Evolutionary conservation across 345 rosid species (phyloP), one percentile per base, ranked within the genome.

Genomic region (Corchorus capsularis): DNA sequence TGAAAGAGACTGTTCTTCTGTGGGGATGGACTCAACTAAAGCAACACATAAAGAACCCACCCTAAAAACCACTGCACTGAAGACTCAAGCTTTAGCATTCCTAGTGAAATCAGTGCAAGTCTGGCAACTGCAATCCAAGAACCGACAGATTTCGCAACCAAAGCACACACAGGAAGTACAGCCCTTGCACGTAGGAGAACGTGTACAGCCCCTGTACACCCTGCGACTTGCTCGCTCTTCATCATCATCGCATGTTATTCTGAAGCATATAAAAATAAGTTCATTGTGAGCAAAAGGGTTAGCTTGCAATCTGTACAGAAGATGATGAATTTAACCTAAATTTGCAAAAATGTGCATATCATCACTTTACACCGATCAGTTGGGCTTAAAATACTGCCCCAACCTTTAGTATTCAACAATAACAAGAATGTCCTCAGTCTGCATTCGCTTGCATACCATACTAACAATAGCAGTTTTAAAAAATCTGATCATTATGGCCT

Each of bases 151-250:
- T 35, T 87, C 90, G 71, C 99, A 92, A 56, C 99, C 99, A 22
- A 93, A 93, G 86, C 99, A 96, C 39, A 96, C 98, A 50, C 98
- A 96, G 49, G 98, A 91, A 41, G 98, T 96, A 88, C 99, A 96
- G 4, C 99, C 98, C 79, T 90, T 89, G 86, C 99, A 96, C 10
- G 97, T 85, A 6, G 91, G 91, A 20, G 97, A 87, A 17, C 94
- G 88, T 69, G 77, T 77, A 83, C 99, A 96, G 20, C 99, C 97
- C 81, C 94, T 82, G 78, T 92, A 96, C 9, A 88, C 94, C 84
- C 90, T 91, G 66, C 99, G 88, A 72, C 97, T 93, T 41, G 87
- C 95, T 72, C 98, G 83, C 74, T 82, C 88, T 82, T 82, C 88
- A 20, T 16, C 68, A 56, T 67, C 53, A 19, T 67, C 71, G n/a